These are phyloP conservation scores for Aspergillus fumigatiaffinis DNA, from an alignment of 2,329 filamentous ascomycete genomes.

Conservation along the genomic window DNA sequence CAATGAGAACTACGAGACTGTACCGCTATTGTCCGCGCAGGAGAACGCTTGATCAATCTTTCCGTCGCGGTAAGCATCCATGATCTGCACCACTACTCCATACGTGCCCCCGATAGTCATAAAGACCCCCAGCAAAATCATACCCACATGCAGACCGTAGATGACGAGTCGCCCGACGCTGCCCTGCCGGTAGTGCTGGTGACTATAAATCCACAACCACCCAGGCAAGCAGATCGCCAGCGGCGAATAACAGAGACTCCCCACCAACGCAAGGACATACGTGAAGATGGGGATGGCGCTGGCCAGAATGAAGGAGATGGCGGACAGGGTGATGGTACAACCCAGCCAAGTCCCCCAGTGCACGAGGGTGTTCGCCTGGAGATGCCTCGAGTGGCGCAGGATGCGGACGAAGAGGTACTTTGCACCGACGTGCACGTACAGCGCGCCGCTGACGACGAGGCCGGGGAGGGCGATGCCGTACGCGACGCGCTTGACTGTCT, in stretches of 20 bases:
- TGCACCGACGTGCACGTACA: constrained; percentile 46
- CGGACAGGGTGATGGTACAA: constrained; percentile 41
- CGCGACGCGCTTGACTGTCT: constrained; percentile 56
- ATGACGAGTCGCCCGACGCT: not conserved
- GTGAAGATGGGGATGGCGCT: constrained; percentile 55
- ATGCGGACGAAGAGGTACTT: constrained; percentile 57
- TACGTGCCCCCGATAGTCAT: not conserved
- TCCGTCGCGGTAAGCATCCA: not conserved
- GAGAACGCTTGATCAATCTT: not conserved
- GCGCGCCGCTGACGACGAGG: constrained; percentile 48
- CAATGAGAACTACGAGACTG: not conserved
- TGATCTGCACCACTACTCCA: not conserved
- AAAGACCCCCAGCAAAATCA: not conserved
- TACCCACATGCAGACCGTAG: not conserved
- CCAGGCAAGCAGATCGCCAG: constrained; percentile 48
- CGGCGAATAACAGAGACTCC: constrained; percentile 50
- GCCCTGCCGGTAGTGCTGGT: constrained; percentile 33
- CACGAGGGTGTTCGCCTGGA: constrained; percentile 49
- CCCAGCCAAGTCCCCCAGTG: constrained; percentile 53
- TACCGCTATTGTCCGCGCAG: not conserved
- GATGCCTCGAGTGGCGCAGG: constrained; percentile 48
- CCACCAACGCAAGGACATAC: constrained; percentile 48
- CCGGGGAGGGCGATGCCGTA: constrained; percentile 58
- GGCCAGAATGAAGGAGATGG: constrained; percentile 49
- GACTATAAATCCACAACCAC: constrained; percentile 51